Percentiles rank a stretch among this genome's conserved stretches.
phyloP scores from a whole-genome alignment of 1,284 basidiomycete species.

The Mycena citricolor region DNA sequence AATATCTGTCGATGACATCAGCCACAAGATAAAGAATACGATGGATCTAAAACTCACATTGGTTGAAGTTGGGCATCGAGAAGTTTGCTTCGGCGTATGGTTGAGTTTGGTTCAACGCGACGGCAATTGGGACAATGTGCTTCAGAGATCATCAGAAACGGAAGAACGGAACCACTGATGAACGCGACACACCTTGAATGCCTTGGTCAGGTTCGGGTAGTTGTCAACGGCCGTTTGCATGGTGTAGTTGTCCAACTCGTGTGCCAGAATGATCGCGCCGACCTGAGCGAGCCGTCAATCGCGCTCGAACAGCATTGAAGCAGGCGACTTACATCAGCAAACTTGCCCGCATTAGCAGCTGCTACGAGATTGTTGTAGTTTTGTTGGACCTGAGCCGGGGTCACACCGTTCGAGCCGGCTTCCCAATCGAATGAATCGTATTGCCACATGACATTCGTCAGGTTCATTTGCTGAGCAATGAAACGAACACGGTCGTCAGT shows the following conservation, averaged over 20 bases:
- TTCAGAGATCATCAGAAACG: background rate
- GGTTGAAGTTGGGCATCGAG: slow-evolving; percentile 9
- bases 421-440: slow-evolving; percentile 17
- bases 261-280: slow-evolving; percentile 23
- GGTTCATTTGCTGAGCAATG: slow-evolving; percentile 12
- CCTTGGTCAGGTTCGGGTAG: slow-evolving; percentile 15
- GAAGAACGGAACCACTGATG: background rate
- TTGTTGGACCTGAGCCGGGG: slow-evolving; percentile 7
- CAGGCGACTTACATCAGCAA: background rate
- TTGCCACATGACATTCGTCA: slow-evolving; percentile 21
- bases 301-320: background rate
- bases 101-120: slow-evolving; percentile 18
- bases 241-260: slow-evolving; percentile 23
- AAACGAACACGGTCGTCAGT: slow-evolving; percentile 18
- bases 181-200: slow-evolving; percentile 15
- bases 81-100: slow-evolving; percentile 19
- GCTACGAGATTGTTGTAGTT: slow-evolving; percentile 16
- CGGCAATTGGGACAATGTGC: slow-evolving; percentile 21
- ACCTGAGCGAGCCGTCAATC: slow-evolving; percentile 6
- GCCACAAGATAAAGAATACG: too few species aligned
- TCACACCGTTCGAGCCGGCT: background rate
- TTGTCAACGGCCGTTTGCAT: slow-evolving; percentile 22
- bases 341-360: slow-evolving; percentile 2
- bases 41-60: slow-evolving; percentile 20
- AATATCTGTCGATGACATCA: too few species aligned